Evolutionary conservation across 495 filamentous ascomycete genomes (phyloP).

Genomic region (Podospora didyma): DNA sequence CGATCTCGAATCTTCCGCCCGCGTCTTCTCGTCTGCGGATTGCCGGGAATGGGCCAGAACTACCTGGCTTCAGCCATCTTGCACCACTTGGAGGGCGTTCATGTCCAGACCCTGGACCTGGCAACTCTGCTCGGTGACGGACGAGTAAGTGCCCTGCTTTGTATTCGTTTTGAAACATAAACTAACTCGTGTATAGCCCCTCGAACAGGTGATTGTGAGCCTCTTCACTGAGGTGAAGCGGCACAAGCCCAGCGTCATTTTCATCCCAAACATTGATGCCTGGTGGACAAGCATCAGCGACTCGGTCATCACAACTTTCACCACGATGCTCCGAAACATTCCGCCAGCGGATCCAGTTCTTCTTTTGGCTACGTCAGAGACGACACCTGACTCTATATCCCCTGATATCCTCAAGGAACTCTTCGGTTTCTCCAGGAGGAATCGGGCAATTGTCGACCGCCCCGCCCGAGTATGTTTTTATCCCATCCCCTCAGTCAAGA

Average conservation of each 20-base stretch:
- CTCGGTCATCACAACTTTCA: conserved; percentile 66
- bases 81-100: conserved; percentile 85
- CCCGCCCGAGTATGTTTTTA: conserved; percentile 53
- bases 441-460: conserved; percentile 61
- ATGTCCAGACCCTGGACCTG: conserved; percentile 94
- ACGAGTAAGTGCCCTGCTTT: conserved; percentile 38
- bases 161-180: conserved; percentile 2
- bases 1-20: conserved; percentile 84
- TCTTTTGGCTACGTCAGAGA: conserved; percentile 76
- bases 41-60: conserved; percentile 86
- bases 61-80: conserved; percentile 85
- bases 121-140: conserved; percentile 64
- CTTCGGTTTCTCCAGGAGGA: conserved; percentile 79
- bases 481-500: neutral
- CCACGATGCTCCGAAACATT: conserved; percentile 69
- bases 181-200: conserved; percentile 45
- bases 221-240: conserved; percentile 87
- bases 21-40: conserved; percentile 72
- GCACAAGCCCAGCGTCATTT: conserved; percentile 94
- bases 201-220: conserved; percentile 83
- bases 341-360: conserved; percentile 85
- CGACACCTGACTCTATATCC: conserved; percentile 47
- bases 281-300: conserved; percentile 75
- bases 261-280: conserved; percentile 80
- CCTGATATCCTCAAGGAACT: conserved; percentile 64